Conservation (phyloP, 176 grass and related monocot species). For the Triticum monococcum region DNA sequence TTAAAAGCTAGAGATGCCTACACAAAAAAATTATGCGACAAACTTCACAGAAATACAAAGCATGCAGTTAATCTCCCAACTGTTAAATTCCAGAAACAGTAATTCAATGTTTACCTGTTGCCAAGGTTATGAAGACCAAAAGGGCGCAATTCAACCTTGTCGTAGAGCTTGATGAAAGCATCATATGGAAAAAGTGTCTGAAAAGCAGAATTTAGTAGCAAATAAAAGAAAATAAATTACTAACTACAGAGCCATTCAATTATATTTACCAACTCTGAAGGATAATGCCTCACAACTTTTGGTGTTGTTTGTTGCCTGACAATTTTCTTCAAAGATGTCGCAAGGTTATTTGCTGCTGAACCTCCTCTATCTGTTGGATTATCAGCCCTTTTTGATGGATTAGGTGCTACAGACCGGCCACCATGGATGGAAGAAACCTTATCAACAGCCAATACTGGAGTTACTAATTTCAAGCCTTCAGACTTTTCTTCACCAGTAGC, state of each 20-base stretch:
- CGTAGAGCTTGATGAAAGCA: slow-evolving; percentile 79
- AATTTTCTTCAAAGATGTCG: slow-evolving; percentile 61
- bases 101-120: slow-evolving; percentile 69
- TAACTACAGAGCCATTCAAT: slow-evolving; percentile 17
- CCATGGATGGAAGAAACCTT: slow-evolving; percentile 38
- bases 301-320: slow-evolving; percentile 55
- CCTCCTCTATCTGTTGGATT: slow-evolving; percentile 40
- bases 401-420: slow-evolving; percentile 12
- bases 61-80: slow-evolving; percentile 19
- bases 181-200: slow-evolving; percentile 91
- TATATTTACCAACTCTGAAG: slow-evolving; percentile 77
- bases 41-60: slow-evolving; percentile 9
- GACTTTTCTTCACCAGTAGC: neutral
- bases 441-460: slow-evolving; percentile 33
- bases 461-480: slow-evolving; percentile 32
- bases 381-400: slow-evolving; percentile 38
- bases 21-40: neutral
- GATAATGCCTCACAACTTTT: slow-evolving; percentile 84
- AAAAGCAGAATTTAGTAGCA: slow-evolving; percentile 30
- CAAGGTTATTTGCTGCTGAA: slow-evolving; percentile 46
- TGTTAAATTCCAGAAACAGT: slow-evolving; percentile 11
- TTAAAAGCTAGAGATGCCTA: slow-evolving; percentile 12
- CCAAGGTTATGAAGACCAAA: slow-evolving; percentile 93
- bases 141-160: slow-evolving; percentile 68
- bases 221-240: slow-evolving; percentile 15